Percentiles rank a stretch among this genome's conserved stretches.
Conservation (phyloP, 1,284 basidiomycete genomes). For the Apiotrichum domesticum region DNA sequence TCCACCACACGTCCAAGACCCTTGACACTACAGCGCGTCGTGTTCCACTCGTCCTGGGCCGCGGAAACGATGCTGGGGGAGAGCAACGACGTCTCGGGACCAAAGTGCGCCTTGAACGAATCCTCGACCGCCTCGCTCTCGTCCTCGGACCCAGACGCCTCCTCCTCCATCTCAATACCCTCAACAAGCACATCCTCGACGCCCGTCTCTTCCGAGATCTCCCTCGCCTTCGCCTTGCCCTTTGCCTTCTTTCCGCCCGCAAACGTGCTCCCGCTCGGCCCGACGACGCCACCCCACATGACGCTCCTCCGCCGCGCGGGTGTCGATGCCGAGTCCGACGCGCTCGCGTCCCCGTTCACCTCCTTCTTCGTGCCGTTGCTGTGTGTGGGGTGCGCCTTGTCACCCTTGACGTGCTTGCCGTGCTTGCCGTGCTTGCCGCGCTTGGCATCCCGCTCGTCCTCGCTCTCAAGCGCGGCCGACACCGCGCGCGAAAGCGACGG, state of each 20-base stretch:
- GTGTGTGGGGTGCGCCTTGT: too few species aligned
- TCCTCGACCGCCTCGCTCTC: conserved; percentile 33
- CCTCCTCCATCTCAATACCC: conserved; percentile 7
- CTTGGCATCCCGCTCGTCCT: conserved; percentile 2
- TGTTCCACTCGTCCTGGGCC: conserved; percentile 34
- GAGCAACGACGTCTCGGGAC: conserved; percentile 30
- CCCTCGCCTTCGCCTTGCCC: too few species aligned
- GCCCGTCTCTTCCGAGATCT: too few species aligned
- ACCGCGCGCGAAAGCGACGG: background rate
- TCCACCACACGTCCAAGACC: conserved; percentile 56
- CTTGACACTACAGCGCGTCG: conserved; percentile 17
- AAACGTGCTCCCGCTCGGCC: conserved; percentile 42
- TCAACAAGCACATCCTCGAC: conserved; percentile 7
- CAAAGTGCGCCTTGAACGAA: conserved; percentile 45
- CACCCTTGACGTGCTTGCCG: too few species aligned
- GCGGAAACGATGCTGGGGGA: conserved; percentile 20
- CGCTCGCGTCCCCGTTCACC: too few species aligned
- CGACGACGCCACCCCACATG: conserved; percentile 42
- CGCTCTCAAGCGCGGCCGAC: background rate
- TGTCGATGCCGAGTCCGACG: too few species aligned
- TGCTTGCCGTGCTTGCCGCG: background rate
- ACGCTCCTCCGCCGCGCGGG: conserved; percentile 25
- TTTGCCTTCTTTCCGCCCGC: conserved; percentile 14
- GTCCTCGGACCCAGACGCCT: conserved; percentile 15
- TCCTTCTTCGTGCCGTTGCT: too few species aligned